Evolutionary conservation across 2,329 filamentous ascomycete species (phyloP).

Genomic region (Xylaria sp.): DNA sequence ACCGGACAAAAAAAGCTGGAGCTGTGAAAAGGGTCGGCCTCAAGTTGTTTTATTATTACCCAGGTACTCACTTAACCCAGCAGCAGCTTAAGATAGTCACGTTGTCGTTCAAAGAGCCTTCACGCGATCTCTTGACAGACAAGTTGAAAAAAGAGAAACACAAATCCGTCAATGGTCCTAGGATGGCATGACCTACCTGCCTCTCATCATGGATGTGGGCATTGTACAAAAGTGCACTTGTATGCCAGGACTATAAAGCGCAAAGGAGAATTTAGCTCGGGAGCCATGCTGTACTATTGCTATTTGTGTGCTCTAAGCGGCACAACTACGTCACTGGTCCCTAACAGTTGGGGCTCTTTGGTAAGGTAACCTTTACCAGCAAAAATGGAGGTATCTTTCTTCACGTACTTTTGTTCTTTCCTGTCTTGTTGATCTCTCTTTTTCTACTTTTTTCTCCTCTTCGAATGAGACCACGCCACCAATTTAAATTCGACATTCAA

Average conservation of each 20-base stretch:
- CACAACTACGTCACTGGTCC: conserved; percentile 37
- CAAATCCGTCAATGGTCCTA: conserved; percentile 18
- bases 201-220: conserved; percentile 18
- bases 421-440: not conserved
- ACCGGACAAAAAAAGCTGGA: not conserved
- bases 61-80: not conserved
- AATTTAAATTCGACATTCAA: not conserved
- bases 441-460: not conserved
- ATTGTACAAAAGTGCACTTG: conserved; percentile 15
- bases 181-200: conserved; percentile 31
- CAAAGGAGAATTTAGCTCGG: conserved; percentile 21
- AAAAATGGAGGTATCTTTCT: not conserved
- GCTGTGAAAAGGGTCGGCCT: not conserved
- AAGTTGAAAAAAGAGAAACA: not conserved
- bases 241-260: conserved; percentile 14
- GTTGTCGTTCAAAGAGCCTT: not conserved
- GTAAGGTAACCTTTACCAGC: not conserved
- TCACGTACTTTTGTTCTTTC: conserved; percentile 2
- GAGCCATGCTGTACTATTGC: conserved; percentile 21
- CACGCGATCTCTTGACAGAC: not conserved
- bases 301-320: conserved; percentile 37
- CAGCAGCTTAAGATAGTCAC: not conserved
- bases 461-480: conserved; percentile 1
- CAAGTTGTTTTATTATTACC: not conserved
- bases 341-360: conserved; percentile 34